Percentiles rank a stretch among this genome's conserved stretches.
phyloP scores from a whole-genome alignment of 2,329 filamentous ascomycete species.

The Alternaria tenuissima region DNA sequence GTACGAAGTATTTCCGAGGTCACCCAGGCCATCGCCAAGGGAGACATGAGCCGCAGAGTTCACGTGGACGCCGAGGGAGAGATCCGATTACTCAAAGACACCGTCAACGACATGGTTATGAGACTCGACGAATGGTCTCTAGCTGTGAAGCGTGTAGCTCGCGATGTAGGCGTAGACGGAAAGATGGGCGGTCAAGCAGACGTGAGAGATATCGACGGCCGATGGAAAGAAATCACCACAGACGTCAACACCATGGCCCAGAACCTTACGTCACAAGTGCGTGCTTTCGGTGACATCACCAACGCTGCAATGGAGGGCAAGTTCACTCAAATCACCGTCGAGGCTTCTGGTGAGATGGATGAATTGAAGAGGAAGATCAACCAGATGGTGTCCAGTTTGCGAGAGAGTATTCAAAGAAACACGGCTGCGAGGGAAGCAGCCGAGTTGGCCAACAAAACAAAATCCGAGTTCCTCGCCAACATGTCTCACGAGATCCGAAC shows the following conservation, averaged over 20 bases:
- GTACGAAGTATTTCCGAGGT: constrained; percentile 93
- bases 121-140: constrained; percentile 94
- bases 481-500: constrained; percentile 99
- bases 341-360: constrained; percentile 98
- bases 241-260: constrained; percentile 92
- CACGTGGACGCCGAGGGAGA: constrained; percentile 95
- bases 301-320: constrained; percentile 96
- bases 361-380: constrained; percentile 99
- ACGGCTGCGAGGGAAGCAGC: constrained; percentile 94
- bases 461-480: constrained; percentile 97
- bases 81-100: constrained; percentile 91
- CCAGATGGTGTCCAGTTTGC: constrained; percentile 95
- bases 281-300: constrained; percentile 98
- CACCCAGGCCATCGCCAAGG: constrained; percentile 92
- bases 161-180: constrained; percentile 95
- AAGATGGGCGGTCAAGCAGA: constrained; percentile 99
- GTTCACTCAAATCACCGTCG: constrained; percentile 95
- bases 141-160: constrained; percentile 92
- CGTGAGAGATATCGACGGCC: constrained; percentile 87
- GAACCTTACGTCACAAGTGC: constrained; percentile 91
- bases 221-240: constrained; percentile 98
- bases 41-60: constrained; percentile 95
- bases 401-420: constrained; percentile 96
- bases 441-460: constrained; percentile 96
- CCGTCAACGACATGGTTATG: constrained; percentile 99